phyloP scores from a whole-genome alignment of 441 rosid genomes.

The Gossypium davidsonii region DNA sequence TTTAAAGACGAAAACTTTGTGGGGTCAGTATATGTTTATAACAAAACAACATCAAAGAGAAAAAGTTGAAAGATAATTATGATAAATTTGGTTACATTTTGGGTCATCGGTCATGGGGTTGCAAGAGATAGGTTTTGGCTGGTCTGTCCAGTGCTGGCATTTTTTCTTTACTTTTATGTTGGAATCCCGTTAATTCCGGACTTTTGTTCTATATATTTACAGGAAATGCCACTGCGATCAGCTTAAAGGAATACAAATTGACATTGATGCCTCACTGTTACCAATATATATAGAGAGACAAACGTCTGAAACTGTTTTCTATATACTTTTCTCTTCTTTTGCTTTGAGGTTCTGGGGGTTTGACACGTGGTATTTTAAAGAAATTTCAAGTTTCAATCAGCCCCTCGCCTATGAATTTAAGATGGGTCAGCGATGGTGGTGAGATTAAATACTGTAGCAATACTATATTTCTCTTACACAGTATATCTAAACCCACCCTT shows the following conservation, averaged over 20 bases:
- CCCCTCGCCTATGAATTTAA: too few relatives aligned
- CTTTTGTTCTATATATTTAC: neutral
- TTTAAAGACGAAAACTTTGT: neutral
- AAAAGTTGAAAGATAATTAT: neutral
- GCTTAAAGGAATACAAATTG: neutral
- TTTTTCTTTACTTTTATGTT: neutral
- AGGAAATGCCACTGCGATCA: neutral
- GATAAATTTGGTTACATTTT: neutral
- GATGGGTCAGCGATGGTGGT: fast-evolving
- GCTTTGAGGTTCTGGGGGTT: neutral
- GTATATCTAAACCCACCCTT: too few relatives aligned
- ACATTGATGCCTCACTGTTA: neutral
- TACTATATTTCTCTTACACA: too few relatives aligned
- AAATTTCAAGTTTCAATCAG: neutral
- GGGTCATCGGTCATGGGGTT: neutral
- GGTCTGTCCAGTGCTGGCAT: neutral
- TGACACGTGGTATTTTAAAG: neutral
- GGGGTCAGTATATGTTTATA: neutral
- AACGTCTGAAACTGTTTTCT: neutral
- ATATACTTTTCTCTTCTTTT: neutral
- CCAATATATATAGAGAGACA: neutral
- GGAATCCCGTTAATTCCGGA: neutral
- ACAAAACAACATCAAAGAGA: neutral
- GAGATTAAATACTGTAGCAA: too few relatives aligned
- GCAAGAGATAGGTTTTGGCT: neutral